Conservation (phyloP, 352 stramenopile species). For the Globisporangium uncinulatum region DNA sequence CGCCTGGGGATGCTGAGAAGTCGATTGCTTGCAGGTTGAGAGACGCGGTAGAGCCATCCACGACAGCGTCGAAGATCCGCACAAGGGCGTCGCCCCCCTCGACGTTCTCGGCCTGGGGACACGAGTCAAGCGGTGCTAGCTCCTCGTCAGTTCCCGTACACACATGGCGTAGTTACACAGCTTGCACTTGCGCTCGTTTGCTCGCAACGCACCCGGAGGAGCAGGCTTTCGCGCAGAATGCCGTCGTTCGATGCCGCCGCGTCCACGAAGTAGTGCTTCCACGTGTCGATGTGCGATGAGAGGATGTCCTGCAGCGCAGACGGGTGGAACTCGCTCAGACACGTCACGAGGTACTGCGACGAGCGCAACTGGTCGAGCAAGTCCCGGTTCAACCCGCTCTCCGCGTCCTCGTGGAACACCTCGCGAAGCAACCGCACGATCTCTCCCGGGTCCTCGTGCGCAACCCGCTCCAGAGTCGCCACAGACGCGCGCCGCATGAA, state of each 20-base stretch:
- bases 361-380: slow-evolving; percentile 43
- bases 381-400: slow-evolving; percentile 28
- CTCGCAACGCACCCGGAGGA: slow-evolving; percentile 26
- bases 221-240: slow-evolving; percentile 46
- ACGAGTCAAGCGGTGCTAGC: neutral
- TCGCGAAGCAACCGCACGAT: slow-evolving; percentile 40
- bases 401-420: slow-evolving; percentile 34
- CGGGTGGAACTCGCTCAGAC: slow-evolving; percentile 56
- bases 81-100: slow-evolving; percentile 45
- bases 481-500: slow-evolving; percentile 51
- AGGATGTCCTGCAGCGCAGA: slow-evolving; percentile 63
- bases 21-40: slow-evolving; percentile 48
- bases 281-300: slow-evolving; percentile 48
- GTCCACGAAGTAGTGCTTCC: slow-evolving; percentile 65
- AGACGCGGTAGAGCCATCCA: slow-evolving; percentile 27
- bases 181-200: no score
- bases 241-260: slow-evolving; percentile 40
- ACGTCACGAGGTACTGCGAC: slow-evolving; percentile 52
- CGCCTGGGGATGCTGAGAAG: slow-evolving; percentile 25
- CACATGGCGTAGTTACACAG: no score
- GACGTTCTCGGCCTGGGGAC: slow-evolving; percentile 41
- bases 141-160: neutral
- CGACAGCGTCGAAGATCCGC: slow-evolving; percentile 40
- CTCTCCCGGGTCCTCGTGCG: slow-evolving; percentile 53
- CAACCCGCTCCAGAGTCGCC: slow-evolving; percentile 41